phyloP scores from a whole-genome alignment of 2,329 filamentous ascomycete species.

The Alternaria triticimaculans region DNA sequence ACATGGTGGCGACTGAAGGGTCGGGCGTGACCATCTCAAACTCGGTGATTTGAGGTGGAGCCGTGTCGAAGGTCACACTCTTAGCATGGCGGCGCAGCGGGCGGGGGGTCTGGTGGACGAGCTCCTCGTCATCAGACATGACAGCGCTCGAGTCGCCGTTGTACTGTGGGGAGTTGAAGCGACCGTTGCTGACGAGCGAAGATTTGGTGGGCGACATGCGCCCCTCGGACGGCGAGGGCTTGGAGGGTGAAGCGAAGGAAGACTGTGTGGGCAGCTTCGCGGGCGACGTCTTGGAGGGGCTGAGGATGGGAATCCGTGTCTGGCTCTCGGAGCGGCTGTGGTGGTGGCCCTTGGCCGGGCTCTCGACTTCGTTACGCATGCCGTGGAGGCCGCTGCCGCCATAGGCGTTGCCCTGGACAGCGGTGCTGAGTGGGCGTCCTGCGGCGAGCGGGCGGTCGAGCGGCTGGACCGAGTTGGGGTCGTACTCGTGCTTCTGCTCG shows the following conservation, averaged over 20 bases:
- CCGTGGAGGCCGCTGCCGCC: constrained; percentile 64
- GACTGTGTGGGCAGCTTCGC: constrained; percentile 67
- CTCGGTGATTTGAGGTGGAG: constrained; percentile 92
- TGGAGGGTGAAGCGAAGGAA: constrained; percentile 31
- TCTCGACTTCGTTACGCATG: constrained; percentile 38
- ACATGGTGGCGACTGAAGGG: constrained; percentile 87
- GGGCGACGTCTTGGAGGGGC: constrained; percentile 60
- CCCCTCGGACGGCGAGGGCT: constrained; percentile 32
- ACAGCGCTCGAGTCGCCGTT: constrained; percentile 44
- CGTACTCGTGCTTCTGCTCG: constrained; percentile 91
- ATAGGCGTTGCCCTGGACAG: constrained; percentile 74
- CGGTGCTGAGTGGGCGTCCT: constrained; percentile 61
- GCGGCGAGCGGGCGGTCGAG: constrained; percentile 82
- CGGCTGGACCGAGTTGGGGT: constrained; percentile 76
- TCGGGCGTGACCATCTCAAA: constrained; percentile 98
- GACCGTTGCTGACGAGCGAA: constrained; percentile 72
- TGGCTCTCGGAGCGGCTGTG: constrained; percentile 63
- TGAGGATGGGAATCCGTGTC: constrained; percentile 65
- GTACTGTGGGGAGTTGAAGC: constrained; percentile 58
- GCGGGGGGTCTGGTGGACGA: constrained; percentile 66
- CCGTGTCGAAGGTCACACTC: constrained; percentile 95
- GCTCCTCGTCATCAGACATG: constrained; percentile 59
- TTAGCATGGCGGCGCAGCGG: constrained; percentile 85
- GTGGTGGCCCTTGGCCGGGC: constrained; percentile 41
- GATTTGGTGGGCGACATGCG: constrained; percentile 86